Base-by-base conservation (phyloP, 257 asterid species). In the Orobanche coerulescens region DNA sequence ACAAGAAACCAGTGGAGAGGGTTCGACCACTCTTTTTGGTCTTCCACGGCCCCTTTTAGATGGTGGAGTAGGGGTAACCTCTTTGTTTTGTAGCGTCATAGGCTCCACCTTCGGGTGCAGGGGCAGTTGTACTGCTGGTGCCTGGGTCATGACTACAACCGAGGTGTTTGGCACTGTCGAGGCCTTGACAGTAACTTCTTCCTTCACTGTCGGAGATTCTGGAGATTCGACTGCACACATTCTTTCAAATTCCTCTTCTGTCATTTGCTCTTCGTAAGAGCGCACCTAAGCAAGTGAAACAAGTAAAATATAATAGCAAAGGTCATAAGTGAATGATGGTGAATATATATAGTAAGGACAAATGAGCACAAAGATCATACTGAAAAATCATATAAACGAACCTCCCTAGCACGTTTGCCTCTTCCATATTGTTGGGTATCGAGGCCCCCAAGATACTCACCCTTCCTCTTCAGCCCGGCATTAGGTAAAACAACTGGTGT, bases 391-490 rank as follows among this genome's bases (percentile, higher is more conserved):
- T 53, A 54, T 39, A 57, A 75, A 71, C 82, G 14, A 53, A 93
- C 99, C 99, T 93, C 99, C 73, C 97, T 81, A 24, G 96, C 86
- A 77, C 99, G 83, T 80, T 93, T 93, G 63, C 99, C 99, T 74
- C 99, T 85, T 77, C 99, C 99, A 79, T 93, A 93, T 2, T 84
- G 95, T 68, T 85, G 96, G 75, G 86, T 83, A 73, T 93, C 99
- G 33, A 78, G 99, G 72, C 92, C 90, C 64, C 97, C 97, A 60
- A 81, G 77, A 77, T 65, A 54, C 57, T 84, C 94, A 69, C 94
- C 65, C 78, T 86, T 93, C 71, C 95, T 80, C 80, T 86, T 93
- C 75, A 77, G 18, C 58, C 94, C 97, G 25, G 77, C 42, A 76
- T 65, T 76, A 66, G 88, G 78, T 64, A 72, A 69, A 61, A 74